Percentiles rank a stretch among this genome's conserved stretches.
Evolutionary conservation across 306 rosid species (phyloP).

Genomic region (Sindora glabra): DNA sequence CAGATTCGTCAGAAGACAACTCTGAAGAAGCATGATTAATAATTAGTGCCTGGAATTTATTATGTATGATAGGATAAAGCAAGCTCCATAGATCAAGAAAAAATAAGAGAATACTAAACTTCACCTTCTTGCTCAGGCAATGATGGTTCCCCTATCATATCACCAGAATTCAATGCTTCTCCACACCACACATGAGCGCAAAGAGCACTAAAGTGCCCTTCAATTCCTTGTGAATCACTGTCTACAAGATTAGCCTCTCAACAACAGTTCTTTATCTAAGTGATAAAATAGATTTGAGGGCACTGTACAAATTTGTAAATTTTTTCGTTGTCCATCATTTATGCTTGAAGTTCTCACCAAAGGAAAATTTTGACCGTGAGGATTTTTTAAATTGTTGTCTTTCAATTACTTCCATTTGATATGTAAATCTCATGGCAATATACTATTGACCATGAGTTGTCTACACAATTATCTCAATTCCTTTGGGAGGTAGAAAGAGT

Average conservation of each 20-base stretch:
- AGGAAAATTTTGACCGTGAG: neutral
- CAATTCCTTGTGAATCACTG: slow-evolving; percentile 88
- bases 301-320: neutral
- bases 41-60: slow-evolving; percentile 3
- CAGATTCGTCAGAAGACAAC: slow-evolving; percentile 80
- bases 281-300: neutral
- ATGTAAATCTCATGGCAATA: neutral
- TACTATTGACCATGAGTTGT: neutral
- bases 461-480: no score
- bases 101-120: neutral
- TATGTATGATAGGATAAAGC: neutral
- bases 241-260: slow-evolving; percentile 69
- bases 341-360: neutral
- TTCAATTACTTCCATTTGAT: neutral
- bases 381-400: neutral
- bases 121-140: slow-evolving; percentile 71
- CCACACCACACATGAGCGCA: slow-evolving; percentile 96
- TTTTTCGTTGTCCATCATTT: neutral
- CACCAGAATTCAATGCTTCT: slow-evolving; percentile 76
- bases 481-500: no score
- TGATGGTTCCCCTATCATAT: slow-evolving; percentile 54
- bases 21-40: slow-evolving; percentile 37
- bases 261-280: slow-evolving; percentile 10
- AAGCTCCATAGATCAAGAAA: neutral
- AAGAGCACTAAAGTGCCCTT: slow-evolving; percentile 78